A percentile compares a stretch with the other conserved stretches of the same genome.
Conservation (phyloP, 805 yeast genomes). For the Blastobotrys americana region DNA sequence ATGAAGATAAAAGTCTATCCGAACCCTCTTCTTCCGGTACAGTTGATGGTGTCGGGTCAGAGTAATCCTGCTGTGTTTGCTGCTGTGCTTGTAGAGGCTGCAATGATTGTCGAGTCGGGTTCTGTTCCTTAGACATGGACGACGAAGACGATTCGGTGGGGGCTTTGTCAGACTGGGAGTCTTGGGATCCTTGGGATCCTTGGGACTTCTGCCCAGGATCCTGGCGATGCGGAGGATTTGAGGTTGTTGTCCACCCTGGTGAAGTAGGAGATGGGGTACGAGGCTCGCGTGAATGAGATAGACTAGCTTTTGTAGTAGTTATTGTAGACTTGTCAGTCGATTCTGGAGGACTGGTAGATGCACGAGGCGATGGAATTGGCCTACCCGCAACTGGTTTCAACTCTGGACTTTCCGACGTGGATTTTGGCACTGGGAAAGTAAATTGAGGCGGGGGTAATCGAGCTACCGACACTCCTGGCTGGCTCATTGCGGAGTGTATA, state of each 20-base stretch:
- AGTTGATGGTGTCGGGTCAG: too few relatives aligned
- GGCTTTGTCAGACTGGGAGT: too few relatives aligned
- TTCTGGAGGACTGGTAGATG: background rate
- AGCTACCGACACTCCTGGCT: background rate
- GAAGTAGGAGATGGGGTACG: background rate
- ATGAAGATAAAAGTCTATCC: constrained; percentile 13
- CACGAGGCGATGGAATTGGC: background rate
- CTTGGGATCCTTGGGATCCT: too few relatives aligned
- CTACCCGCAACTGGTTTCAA: background rate
- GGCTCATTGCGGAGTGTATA: background rate
- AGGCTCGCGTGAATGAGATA: background rate
- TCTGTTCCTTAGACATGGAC: too few relatives aligned
- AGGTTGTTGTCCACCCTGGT: background rate
- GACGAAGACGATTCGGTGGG: too few relatives aligned
- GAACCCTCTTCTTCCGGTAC: too few relatives aligned
- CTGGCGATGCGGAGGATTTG: constrained; percentile 1
- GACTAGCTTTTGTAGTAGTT: background rate
- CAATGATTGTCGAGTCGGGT: too few relatives aligned
- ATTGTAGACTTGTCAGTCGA: background rate
- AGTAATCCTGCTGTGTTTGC: too few relatives aligned
- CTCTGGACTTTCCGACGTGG: background rate
- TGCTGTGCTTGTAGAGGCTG: too few relatives aligned
- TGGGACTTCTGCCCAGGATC: constrained; percentile 8
- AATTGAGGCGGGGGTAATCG: background rate
- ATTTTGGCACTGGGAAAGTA: background rate